These are phyloP conservation scores for Monosporascus ibericus DNA, from an alignment of 2,329 filamentous ascomycete genomes.

Conservation along the genomic window DNA sequence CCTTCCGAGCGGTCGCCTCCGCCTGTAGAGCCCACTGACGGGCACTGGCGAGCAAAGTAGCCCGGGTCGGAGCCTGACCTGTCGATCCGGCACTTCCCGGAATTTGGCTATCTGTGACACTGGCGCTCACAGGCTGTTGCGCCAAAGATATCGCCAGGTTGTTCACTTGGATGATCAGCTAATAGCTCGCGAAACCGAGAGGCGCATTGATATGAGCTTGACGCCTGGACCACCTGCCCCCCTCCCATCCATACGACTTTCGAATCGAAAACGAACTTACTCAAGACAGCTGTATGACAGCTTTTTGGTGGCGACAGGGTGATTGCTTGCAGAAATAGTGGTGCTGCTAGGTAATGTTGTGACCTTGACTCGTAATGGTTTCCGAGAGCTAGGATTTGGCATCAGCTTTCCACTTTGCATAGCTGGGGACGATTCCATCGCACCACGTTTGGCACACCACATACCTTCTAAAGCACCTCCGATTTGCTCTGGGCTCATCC, in stretches of 20 bases:
- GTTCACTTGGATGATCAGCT: conserved; percentile 54
- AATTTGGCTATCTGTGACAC: conserved; percentile 24
- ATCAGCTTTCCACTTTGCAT: conserved; percentile 10
- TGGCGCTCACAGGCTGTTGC: conserved; percentile 49
- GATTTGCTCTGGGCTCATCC: conserved; percentile 65
- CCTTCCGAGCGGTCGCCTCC: conserved; percentile 57
- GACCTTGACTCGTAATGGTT: conserved; percentile 68
- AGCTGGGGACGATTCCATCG: background rate
- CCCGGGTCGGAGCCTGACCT: conserved; percentile 39
- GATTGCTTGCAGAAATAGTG: conserved; percentile 80
- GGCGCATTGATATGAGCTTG: background rate
- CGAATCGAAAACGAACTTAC: conserved; percentile 35
- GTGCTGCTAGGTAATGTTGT: conserved; percentile 75
- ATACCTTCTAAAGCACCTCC: conserved; percentile 67
- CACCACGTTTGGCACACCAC: conserved; percentile 8
- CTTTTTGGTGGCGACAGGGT: conserved; percentile 54
- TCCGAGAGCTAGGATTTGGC: conserved; percentile 54
- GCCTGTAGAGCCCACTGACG: conserved; percentile 76
- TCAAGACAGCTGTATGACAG: conserved; percentile 78
- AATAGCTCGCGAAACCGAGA: conserved; percentile 2
- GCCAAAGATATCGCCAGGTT: conserved; percentile 70
- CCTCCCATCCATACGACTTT: background rate
- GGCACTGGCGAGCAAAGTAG: conserved; percentile 62
- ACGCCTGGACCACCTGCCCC: no score
- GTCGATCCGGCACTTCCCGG: conserved; percentile 21